A percentile compares a stretch with the other conserved stretches of the same genome.
Evolutionary conservation across 2,329 filamentous ascomycete species (phyloP).

Genomic region (Scleromitrula shiraiana): DNA sequence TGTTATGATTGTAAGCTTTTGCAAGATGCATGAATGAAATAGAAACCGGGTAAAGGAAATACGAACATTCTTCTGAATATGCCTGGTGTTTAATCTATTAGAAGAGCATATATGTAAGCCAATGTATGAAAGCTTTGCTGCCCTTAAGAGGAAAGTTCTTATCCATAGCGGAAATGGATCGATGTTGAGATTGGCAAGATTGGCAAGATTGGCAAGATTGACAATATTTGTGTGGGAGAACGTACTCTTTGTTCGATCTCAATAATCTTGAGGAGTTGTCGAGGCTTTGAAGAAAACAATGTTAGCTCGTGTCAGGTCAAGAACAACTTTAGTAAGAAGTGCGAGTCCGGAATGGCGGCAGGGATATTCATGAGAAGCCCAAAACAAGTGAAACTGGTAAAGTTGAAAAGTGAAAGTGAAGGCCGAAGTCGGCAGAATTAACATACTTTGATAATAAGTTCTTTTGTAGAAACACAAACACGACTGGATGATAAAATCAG

Average conservation of each 20-base stretch:
- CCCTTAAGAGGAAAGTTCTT: too few species aligned
- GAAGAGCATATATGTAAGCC: neutral
- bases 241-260: conserved; percentile 1
- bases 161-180: too few species aligned
- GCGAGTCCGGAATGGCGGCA: neutral
- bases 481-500: neutral
- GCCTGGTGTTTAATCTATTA: neutral
- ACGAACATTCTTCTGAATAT: neutral
- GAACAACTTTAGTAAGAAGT: neutral
- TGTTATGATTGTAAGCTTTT: neutral
- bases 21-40: neutral
- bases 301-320: neutral
- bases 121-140: neutral
- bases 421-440: neutral
- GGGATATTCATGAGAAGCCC: neutral
- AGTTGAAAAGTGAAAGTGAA: neutral
- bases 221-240: too few species aligned
- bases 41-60: neutral
- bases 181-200: too few species aligned
- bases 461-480: neutral
- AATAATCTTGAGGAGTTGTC: neutral
- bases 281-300: neutral
- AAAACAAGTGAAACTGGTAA: neutral
- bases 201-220: too few species aligned
- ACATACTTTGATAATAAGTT: neutral